Percentiles rank a stretch among this genome's conserved stretches.
phyloP scores from a whole-genome alignment of 176 grass and related monocot genomes.

The Ensete glaucum region DNA sequence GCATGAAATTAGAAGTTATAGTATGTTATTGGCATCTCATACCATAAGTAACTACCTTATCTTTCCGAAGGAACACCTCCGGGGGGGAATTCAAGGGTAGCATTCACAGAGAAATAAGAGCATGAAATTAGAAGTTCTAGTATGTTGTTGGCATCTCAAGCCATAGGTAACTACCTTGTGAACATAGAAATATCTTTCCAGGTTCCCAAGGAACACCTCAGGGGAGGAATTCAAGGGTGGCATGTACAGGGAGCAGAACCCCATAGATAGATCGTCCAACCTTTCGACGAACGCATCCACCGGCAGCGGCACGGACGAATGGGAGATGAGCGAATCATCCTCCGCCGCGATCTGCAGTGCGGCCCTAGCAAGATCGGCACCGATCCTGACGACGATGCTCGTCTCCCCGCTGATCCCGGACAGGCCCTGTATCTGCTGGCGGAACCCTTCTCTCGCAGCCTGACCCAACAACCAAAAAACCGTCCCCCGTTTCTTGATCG shows the following conservation, averaged over 20 bases:
- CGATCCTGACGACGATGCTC: constrained; percentile 59
- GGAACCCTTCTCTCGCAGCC: constrained; percentile 57
- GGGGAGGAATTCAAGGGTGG: constrained; percentile 41
- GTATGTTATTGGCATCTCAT: too few relatives aligned
- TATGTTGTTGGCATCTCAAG: too few relatives aligned
- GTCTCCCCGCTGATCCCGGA: constrained; percentile 37
- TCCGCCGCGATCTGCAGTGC: constrained; percentile 64
- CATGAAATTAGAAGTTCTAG: too few relatives aligned
- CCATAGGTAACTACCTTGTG: constrained; percentile 33
- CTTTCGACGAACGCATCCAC: constrained; percentile 62
- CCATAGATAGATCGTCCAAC: constrained; percentile 59
- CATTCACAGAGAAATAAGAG: too few relatives aligned
- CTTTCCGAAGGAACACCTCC: constrained; percentile 54
- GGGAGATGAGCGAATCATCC: constrained; percentile 80
- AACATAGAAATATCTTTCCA: constrained; percentile 73
- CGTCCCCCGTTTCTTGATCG: not conserved
- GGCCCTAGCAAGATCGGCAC: constrained; percentile 56
- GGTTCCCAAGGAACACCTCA: constrained; percentile 52
- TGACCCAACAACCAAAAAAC: constrained; percentile 7
- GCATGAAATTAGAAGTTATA: too few relatives aligned
- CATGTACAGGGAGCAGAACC: constrained; percentile 56
- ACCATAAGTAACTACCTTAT: constrained; percentile 36
- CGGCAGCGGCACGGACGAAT: constrained; percentile 73
- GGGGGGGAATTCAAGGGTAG: constrained; percentile 30
- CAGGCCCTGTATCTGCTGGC: constrained; percentile 39